Evolutionary conservation across 2,329 filamentous ascomycete species (phyloP).

Genomic region (Metarhizium guizhouense): DNA sequence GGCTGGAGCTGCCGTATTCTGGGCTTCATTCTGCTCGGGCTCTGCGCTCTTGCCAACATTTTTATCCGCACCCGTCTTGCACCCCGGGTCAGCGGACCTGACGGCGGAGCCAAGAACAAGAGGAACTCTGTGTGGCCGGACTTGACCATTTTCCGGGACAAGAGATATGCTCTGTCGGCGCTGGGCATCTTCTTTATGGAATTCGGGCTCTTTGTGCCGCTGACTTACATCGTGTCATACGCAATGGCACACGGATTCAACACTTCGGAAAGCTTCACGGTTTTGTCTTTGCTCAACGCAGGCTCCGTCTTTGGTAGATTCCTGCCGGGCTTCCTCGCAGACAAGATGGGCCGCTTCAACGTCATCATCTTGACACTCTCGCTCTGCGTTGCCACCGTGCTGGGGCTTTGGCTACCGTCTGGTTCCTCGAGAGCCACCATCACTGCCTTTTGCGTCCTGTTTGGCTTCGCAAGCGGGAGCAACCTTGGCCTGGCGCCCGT

Average conservation of each 20-base stretch:
- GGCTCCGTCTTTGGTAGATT: constrained; percentile 69
- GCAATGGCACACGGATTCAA: constrained; percentile 34
- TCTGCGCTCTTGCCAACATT: constrained; percentile 37
- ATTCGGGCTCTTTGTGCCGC: constrained; percentile 62
- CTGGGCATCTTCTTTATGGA: constrained; percentile 61
- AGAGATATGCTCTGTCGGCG: constrained; percentile 49
- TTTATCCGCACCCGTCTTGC: constrained; percentile 46
- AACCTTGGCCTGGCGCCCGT: constrained; percentile 73
- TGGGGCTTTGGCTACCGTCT: constrained; percentile 63
- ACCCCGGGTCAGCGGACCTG: constrained; percentile 8
- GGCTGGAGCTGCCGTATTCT: constrained; percentile 40
- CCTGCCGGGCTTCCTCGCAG: constrained; percentile 66
- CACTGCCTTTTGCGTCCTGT: constrained; percentile 60
- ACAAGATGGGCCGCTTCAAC: constrained; percentile 73
- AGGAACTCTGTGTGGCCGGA: constrained; percentile 43
- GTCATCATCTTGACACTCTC: constrained; percentile 61
- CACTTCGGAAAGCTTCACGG: constrained; percentile 44
- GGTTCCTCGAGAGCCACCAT: constrained; percentile 45
- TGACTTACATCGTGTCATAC: constrained; percentile 70
- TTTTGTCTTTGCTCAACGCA: constrained; percentile 74
- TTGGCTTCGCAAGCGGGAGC: constrained; percentile 72
- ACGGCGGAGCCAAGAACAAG: constrained; percentile 10
- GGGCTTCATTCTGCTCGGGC: constrained; percentile 38
- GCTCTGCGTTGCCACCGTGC: constrained; percentile 42
- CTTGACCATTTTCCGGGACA: constrained; percentile 50